Evolutionary conservation across 371 early-diverging fungal species (phyloP), one percentile per base, ranked within the genome.

Genomic region (Mucor circinelloides): DNA sequence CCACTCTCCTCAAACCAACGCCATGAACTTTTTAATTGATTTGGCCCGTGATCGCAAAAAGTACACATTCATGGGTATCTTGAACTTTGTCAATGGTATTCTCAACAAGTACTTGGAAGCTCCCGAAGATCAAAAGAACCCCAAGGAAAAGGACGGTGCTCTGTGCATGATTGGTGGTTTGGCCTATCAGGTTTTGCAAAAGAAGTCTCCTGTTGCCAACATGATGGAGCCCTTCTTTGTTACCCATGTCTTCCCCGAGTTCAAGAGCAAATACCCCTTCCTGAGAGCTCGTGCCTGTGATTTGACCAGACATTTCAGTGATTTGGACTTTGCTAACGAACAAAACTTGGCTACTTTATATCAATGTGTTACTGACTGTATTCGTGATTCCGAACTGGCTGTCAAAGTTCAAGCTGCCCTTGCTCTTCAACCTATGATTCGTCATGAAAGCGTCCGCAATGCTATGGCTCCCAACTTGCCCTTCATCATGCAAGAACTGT

Each of bases 241-340:
- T 21, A 82, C 86, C 6, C 90, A 95, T 65, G 92, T 97, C n/a
- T 85, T 95, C 66, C 94, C 96, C 5, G 96, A 95, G 72, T 91
- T 96, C 77, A 86, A 82, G 72, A 92, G 92, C 77, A 87, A 85
- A n/a, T 82, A 85, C 66, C 90, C 88, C 2, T 95, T 88, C 79
- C 76, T 97, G 71, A 85, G 97, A 32, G 91, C 93, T 6, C 84
- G 94, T 42, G 79, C 80, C 42, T 80, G 80, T 65, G 78, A 79
- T 44, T 68, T 81, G 38, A 74, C 78, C 3, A 66, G 72, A 36
- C 78, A 74, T 31, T 82, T 81, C 54, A 74, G 78, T 30, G 79
- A 80, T 55, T 60, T 82, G 38, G 78, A 76, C 31, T 78, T 80
- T 58, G 58, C 67, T 6, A 76, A 76, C 60, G 81, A 80, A 58